Evolutionary conservation across 768 basidiomycete genomes (phyloP).

Genomic region (Lactifluus echinatus): DNA sequence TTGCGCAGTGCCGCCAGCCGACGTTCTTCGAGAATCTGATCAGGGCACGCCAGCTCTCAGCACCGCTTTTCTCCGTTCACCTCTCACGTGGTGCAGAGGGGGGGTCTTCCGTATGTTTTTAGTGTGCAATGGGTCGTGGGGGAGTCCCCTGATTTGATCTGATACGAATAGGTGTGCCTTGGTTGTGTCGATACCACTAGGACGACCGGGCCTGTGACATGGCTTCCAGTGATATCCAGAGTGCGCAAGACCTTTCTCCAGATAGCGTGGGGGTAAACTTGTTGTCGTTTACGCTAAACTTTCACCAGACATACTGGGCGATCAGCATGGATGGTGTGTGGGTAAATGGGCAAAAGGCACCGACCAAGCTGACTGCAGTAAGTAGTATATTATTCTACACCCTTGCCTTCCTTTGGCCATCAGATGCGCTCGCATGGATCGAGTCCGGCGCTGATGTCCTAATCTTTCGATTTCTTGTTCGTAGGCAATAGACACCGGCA

Average conservation of each 20-base stretch:
- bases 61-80: slow-evolving; percentile 52
- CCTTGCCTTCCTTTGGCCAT: not conserved
- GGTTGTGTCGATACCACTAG: slow-evolving; percentile 36
- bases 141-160: not conserved
- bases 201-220: slow-evolving; percentile 30
- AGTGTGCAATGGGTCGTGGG: not conserved
- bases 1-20: slow-evolving; percentile 36
- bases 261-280: not conserved
- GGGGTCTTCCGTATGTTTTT: slow-evolving; percentile 41
- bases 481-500: slow-evolving; percentile 63
- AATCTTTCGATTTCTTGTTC: not conserved
- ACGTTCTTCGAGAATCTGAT: slow-evolving; percentile 65
- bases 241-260: slow-evolving; percentile 12
- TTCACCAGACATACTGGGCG: slow-evolving; percentile 51
- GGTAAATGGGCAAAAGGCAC: slow-evolving; percentile 25
- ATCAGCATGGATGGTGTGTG: slow-evolving; percentile 39
- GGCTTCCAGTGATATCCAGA: slow-evolving; percentile 33
- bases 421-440: not conserved
- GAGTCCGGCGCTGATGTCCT: not conserved
- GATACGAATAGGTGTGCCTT: slow-evolving; percentile 30
- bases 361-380: slow-evolving; percentile 32
- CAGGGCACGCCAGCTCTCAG: slow-evolving; percentile 30
- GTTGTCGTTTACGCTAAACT: not conserved
- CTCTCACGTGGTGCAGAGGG: slow-evolving; percentile 32
- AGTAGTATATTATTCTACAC: slow-evolving; percentile 17